A percentile compares a stretch with the other conserved stretches of the same genome.
phyloP scores from a whole-genome alignment of 305 asterid species.

The Coffea humblotiana region DNA sequence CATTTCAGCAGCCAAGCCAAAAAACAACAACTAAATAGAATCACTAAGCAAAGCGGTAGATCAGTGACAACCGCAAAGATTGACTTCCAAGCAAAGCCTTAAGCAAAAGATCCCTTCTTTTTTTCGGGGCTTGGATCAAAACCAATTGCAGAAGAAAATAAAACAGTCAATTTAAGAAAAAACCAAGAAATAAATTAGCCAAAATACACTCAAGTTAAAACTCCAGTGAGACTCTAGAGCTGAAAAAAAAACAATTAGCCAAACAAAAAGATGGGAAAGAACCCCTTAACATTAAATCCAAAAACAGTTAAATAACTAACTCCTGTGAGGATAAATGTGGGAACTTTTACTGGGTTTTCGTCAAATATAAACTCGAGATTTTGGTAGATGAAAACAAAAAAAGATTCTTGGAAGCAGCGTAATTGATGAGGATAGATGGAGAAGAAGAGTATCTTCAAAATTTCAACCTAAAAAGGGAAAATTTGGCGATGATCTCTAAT shows the following conservation, averaged over 20 bases:
- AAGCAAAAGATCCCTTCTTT: constrained; percentile 9
- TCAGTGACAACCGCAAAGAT: constrained; percentile 30
- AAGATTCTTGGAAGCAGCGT: constrained; percentile 16
- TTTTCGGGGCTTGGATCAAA: constrained; percentile 32
- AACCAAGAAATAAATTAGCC: constrained; percentile 20
- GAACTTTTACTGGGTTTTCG: constrained; percentile 5
- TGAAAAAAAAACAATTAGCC: constrained; percentile 13
- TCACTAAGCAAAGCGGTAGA: constrained; percentile 29
- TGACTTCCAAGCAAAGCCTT: constrained; percentile 28
- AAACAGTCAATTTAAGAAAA: constrained; percentile 24
- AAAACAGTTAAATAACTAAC: constrained; percentile 14
- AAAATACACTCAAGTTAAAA: constrained; percentile 27
- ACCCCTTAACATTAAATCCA: constrained; percentile 4
- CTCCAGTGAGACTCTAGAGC: constrained; percentile 5
- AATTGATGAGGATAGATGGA: constrained; percentile 21
- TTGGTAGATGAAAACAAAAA: neutral
- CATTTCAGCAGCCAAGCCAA: constrained; percentile 57
- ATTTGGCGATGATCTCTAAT: constrained; percentile 27
- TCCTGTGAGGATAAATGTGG: neutral
- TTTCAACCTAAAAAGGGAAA: constrained; percentile 11
- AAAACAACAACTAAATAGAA: constrained; percentile 30
- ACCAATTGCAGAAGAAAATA: constrained; percentile 16
- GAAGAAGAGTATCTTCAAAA: constrained; percentile 12
- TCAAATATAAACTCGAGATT: constrained; percentile 7
- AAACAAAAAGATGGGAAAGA: neutral